A percentile compares a stretch with the other conserved stretches of the same genome.
Evolutionary conservation across 2,329 filamentous ascomycete genomes (phyloP).

Genomic region (Exophiala xenobiotica): DNA sequence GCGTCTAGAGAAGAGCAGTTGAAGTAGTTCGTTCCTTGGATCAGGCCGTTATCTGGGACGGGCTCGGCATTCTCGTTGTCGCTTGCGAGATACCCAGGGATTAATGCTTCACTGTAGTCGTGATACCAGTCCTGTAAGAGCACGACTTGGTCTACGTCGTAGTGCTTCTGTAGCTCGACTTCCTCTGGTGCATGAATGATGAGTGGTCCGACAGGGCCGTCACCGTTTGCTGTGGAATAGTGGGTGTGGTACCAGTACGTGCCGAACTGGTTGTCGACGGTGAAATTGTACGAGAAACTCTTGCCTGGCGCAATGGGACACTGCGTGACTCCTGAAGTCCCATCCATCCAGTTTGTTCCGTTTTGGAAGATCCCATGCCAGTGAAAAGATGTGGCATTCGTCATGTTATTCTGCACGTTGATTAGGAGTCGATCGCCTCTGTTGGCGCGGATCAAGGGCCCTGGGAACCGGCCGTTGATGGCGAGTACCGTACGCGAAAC

Average conservation of each 20-base stretch:
- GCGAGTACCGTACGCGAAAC: neutral
- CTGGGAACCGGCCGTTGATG: neutral
- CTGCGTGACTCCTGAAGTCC: conserved; percentile 65
- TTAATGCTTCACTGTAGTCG: conserved; percentile 55
- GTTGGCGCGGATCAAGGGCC: conserved; percentile 48
- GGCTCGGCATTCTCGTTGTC: neutral
- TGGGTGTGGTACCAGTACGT: conserved; percentile 70
- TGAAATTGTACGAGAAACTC: conserved; percentile 67
- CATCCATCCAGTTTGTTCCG: conserved; percentile 73
- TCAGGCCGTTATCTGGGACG: conserved; percentile 61
- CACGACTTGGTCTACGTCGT: conserved; percentile 61
- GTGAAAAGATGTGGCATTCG: conserved; percentile 67
- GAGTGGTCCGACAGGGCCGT: conserved; percentile 66
- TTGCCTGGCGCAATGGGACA: conserved; percentile 64
- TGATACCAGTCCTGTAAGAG: conserved; percentile 75
- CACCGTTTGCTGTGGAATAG: conserved; percentile 61
- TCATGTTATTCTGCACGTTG: conserved; percentile 64
- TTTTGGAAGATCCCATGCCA: conserved; percentile 79
- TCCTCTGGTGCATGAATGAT: conserved; percentile 61
- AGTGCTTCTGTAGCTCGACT: conserved; percentile 51
- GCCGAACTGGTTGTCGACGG: conserved; percentile 53
- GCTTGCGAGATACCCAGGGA: conserved; percentile 56
- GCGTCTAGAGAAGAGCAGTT: conserved; percentile 35
- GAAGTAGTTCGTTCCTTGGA: conserved; percentile 64
- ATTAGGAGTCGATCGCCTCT: conserved; percentile 70